Conservation (phyloP, 495 filamentous ascomycete genomes). For the Staphylotrichum longicolle region DNA sequence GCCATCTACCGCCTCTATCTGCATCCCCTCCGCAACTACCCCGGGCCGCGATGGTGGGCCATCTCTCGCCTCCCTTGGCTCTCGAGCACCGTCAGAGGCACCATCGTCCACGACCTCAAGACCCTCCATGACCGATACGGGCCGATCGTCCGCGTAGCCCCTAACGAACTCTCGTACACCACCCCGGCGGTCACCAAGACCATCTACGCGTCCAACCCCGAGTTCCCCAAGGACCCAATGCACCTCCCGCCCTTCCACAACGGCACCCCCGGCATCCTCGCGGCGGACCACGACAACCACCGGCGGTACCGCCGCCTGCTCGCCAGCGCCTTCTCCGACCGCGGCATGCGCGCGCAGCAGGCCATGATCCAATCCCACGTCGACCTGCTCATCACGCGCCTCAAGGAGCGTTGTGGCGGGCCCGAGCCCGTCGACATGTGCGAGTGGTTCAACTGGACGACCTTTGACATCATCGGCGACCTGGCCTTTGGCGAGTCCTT, state of each 20-base stretch:
- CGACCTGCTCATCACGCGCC: constrained; percentile 45
- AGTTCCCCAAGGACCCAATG: background rate
- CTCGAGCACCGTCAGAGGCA: constrained; percentile 43
- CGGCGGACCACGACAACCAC: constrained; percentile 41
- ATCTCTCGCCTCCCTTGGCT: constrained; percentile 37
- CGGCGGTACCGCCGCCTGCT: constrained; percentile 43
- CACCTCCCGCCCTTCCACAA: background rate
- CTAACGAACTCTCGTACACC: constrained; percentile 52
- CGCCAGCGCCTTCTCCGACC: constrained; percentile 55
- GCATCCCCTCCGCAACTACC: constrained; percentile 51
- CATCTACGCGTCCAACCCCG: background rate
- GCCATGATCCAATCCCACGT: constrained; percentile 45
- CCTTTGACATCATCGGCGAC: constrained; percentile 63
- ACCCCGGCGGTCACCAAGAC: background rate
- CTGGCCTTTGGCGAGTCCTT: constrained; percentile 55
- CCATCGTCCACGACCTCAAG: constrained; percentile 42
- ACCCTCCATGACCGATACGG: constrained; percentile 52
- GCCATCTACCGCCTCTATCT: constrained; percentile 49
- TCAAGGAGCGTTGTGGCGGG: constrained; percentile 38
- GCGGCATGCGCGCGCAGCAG: constrained; percentile 47
- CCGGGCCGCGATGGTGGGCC: constrained; percentile 42
- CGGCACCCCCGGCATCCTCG: constrained; percentile 29
- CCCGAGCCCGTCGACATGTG: constrained; percentile 43
- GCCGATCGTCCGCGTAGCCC: constrained; percentile 52
- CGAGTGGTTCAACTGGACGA: constrained; percentile 58